Conservation (phyloP, 164 flowering plant genomes). For the Saururus chinensis region DNA sequence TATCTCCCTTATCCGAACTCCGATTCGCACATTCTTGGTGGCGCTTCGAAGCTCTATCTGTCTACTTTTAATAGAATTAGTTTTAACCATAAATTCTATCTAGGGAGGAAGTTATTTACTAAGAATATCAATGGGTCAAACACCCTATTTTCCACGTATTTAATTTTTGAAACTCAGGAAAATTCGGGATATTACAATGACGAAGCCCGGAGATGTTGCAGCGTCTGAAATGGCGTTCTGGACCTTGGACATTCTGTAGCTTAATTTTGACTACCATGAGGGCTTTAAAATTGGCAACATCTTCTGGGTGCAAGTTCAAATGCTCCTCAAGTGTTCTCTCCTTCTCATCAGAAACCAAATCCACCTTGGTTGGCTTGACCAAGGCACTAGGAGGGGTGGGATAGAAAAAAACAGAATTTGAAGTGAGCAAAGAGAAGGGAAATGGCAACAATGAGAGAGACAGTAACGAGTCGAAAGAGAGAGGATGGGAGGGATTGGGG, state of each 20-base stretch:
- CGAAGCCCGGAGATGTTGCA: no score
- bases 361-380: constrained; percentile 10
- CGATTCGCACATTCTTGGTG: no score
- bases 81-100: no score
- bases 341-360: constrained; percentile 19
- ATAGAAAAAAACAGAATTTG: constrained; percentile 28
- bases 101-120: no score
- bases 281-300: constrained; percentile 31
- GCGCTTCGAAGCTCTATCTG: no score
- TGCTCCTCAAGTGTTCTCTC: constrained; percentile 43
- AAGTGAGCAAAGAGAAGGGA: constrained; percentile 40
- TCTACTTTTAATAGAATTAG: no score
- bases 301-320: constrained; percentile 30
- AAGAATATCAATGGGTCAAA: no score
- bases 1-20: no score
- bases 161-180: no score
- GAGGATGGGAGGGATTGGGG: constrained; percentile 15
- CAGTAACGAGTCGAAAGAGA: constrained; percentile 32
- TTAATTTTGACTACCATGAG: constrained; percentile 61
- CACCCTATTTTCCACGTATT: no score
- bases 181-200: no score
- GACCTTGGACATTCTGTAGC: constrained; percentile 31
- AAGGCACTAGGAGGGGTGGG: constrained; percentile 18
- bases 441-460: constrained; percentile 26
- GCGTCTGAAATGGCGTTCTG: constrained; percentile 52